phyloP scores from a whole-genome alignment of 2,329 filamentous ascomycete genomes.

The Ceratocystis papillata region DNA sequence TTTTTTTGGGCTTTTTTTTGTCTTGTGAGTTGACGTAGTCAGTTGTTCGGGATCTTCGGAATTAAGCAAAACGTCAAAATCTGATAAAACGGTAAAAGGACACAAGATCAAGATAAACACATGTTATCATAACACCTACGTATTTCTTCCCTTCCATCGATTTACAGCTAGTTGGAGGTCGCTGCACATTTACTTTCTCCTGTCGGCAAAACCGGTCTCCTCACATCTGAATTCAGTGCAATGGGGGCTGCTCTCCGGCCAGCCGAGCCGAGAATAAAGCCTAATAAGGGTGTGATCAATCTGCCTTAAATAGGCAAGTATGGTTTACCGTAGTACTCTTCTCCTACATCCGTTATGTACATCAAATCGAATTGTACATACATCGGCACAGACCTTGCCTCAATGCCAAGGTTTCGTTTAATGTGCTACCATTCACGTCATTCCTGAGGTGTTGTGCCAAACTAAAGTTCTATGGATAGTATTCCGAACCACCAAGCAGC shows the following conservation, averaged over 20 bases:
- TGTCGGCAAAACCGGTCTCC: not conserved
- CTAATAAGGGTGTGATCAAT: not conserved
- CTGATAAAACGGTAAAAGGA: not conserved
- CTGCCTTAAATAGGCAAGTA: not conserved
- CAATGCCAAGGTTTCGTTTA: not conserved
- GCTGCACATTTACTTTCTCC: not conserved
- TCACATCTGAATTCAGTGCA: not conserved
- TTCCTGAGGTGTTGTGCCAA: not conserved
- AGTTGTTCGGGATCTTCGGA: not conserved
- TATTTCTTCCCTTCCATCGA: not conserved
- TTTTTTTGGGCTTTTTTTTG: not conserved
- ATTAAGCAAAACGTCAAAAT: not conserved
- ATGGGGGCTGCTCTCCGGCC: conserved; percentile 13
- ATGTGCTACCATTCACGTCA: not conserved
- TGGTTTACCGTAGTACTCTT: not conserved
- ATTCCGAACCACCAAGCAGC: not conserved
- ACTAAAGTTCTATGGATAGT: not conserved
- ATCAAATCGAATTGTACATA: not conserved
- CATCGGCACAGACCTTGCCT: not conserved
- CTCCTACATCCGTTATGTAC: not conserved
- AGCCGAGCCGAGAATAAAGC: conserved; percentile 4
- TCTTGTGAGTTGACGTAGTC: not conserved
- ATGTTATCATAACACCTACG: not conserved
- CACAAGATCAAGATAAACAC: not conserved
- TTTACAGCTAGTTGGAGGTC: not conserved